Percentiles rank a stretch among this genome's conserved stretches.
Evolutionary conservation across 2,329 filamentous ascomycete genomes (phyloP).

Genomic region (Beauveria brongniartii): DNA sequence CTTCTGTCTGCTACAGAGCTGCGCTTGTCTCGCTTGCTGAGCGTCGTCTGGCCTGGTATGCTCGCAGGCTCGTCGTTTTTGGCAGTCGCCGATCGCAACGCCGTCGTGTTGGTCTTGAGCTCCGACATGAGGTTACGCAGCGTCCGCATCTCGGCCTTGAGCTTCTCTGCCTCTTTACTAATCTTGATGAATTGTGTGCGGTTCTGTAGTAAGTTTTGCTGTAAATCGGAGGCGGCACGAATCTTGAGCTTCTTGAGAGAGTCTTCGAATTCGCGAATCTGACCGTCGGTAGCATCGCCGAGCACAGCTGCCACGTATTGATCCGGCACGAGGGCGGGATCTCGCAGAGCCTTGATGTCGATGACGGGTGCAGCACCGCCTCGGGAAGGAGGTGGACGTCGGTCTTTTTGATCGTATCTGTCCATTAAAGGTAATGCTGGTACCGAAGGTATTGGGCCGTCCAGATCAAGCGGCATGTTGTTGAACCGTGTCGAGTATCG

Average conservation of each 20-base stretch:
- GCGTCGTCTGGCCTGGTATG: slow-evolving; percentile 41
- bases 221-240: slow-evolving; percentile 73
- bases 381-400: slow-evolving; percentile 46
- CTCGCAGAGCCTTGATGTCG: slow-evolving; percentile 69
- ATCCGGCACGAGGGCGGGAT: slow-evolving; percentile 71
- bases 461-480: slow-evolving; percentile 61
- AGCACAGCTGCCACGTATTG: slow-evolving; percentile 69
- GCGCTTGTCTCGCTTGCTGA: slow-evolving; percentile 70
- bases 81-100: slow-evolving; percentile 52
- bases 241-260: slow-evolving; percentile 69
- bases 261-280: slow-evolving; percentile 75
- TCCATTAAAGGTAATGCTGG: slow-evolving; percentile 56
- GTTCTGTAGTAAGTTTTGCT: slow-evolving; percentile 95
- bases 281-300: slow-evolving; percentile 77
- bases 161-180: slow-evolving; percentile 96
- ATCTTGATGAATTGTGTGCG: slow-evolving; percentile 98
- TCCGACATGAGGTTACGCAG: slow-evolving; percentile 88
- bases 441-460: slow-evolving; percentile 61
- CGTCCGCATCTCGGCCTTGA: slow-evolving; percentile 91
- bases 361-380: slow-evolving; percentile 54
- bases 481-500: slow-evolving; percentile 92
- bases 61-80: slow-evolving; percentile 40
- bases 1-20: slow-evolving; percentile 74
- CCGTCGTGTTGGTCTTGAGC: slow-evolving; percentile 69
- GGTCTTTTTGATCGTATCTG: slow-evolving; percentile 47